Conservation (phyloP, 2,329 filamentous ascomycete species). For the Zasmidium cellare region DNA sequence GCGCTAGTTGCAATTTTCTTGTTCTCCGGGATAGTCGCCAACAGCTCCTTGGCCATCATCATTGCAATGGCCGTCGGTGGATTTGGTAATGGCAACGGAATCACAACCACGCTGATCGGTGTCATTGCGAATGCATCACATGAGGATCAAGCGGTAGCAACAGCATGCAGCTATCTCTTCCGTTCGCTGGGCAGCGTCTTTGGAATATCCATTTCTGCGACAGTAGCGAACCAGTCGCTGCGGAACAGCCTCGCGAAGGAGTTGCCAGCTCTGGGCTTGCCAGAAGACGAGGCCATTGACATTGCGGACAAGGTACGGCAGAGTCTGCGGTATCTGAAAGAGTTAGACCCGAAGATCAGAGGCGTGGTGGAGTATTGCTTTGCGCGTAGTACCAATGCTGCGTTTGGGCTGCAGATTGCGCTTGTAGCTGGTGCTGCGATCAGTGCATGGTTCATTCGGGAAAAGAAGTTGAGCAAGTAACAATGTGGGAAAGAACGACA, state of each 20-base stretch:
- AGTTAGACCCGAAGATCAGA: slow-evolving; percentile 61
- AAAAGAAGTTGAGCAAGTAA: slow-evolving; percentile 37
- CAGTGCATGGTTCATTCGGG: slow-evolving; percentile 46
- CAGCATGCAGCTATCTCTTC: slow-evolving; percentile 80
- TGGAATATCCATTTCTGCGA: slow-evolving; percentile 69
- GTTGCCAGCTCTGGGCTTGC: slow-evolving; percentile 45
- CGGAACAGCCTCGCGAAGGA: slow-evolving; percentile 55
- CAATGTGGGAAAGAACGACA: too few species aligned
- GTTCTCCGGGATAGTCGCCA: slow-evolving; percentile 55
- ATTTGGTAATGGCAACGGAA: slow-evolving; percentile 59
- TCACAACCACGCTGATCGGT: slow-evolving; percentile 71
- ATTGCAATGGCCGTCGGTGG: slow-evolving; percentile 57
- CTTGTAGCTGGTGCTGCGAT: slow-evolving; percentile 53
- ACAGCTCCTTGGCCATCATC: slow-evolving; percentile 55
- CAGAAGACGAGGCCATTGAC: slow-evolving; percentile 59
- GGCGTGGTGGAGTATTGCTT: slow-evolving; percentile 67
- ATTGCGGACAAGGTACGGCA: slow-evolving; percentile 70
- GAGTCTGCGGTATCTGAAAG: slow-evolving; percentile 67
- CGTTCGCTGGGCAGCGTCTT: slow-evolving; percentile 67
- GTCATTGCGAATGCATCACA: slow-evolving; percentile 68
- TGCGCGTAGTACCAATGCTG: slow-evolving; percentile 55
- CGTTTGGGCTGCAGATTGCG: slow-evolving; percentile 52
- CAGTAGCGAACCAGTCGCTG: slow-evolving; percentile 69
- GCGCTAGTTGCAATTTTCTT: slow-evolving; percentile 59
- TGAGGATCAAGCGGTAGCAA: slow-evolving; percentile 71